A percentile compares a stretch with the other conserved stretches of the same genome.
phyloP scores from a whole-genome alignment of 2,329 filamentous ascomycete species.

The Neospermospora avenae region DNA sequence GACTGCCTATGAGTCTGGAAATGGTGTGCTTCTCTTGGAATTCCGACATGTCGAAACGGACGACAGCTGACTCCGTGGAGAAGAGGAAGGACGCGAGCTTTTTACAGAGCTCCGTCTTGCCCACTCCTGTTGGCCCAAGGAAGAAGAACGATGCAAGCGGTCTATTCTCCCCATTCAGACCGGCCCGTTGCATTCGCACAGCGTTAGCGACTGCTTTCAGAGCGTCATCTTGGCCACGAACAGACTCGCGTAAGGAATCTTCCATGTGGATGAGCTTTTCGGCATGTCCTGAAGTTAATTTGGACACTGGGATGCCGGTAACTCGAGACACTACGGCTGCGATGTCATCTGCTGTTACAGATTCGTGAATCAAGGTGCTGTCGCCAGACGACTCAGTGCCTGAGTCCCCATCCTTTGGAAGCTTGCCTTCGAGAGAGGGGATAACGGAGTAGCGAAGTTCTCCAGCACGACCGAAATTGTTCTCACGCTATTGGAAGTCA shows the following conservation, averaged over 20 bases:
- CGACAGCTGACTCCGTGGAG: slow-evolving; percentile 83
- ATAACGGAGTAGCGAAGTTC: slow-evolving; percentile 88
- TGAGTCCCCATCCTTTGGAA: slow-evolving; percentile 49
- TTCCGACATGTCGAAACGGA: slow-evolving; percentile 96
- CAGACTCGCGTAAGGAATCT: slow-evolving; percentile 75
- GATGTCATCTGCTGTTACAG: slow-evolving; percentile 94
- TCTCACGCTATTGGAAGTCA: slow-evolving; percentile 52
- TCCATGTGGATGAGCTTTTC: slow-evolving; percentile 97
- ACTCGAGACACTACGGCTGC: slow-evolving; percentile 85
- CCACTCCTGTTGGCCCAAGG: slow-evolving; percentile 91
- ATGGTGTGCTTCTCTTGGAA: slow-evolving; percentile 98
- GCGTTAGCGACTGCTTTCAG: slow-evolving; percentile 88
- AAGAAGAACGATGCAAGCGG: slow-evolving; percentile 97
- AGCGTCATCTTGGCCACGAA: slow-evolving; percentile 92
- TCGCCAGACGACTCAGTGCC: slow-evolving; percentile 31
- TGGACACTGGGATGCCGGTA: slow-evolving; percentile 84
- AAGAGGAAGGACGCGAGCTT: slow-evolving; percentile 92
- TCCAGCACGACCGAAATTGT: slow-evolving; percentile 86
- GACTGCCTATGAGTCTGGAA: slow-evolving; percentile 82
- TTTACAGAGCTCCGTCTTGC: slow-evolving; percentile 97
- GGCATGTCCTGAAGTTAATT: slow-evolving; percentile 88
- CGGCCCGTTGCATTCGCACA: slow-evolving; percentile 89
- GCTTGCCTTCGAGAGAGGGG: slow-evolving; percentile 71
- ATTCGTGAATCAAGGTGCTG: slow-evolving; percentile 76
- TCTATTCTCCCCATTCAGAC: slow-evolving; percentile 84